A percentile compares a stretch with the other conserved stretches of the same genome.
These are phyloP conservation scores for Saccharomycopsis babjevae DNA, from an alignment of 805 yeast genomes.

Conservation along the genomic window DNA sequence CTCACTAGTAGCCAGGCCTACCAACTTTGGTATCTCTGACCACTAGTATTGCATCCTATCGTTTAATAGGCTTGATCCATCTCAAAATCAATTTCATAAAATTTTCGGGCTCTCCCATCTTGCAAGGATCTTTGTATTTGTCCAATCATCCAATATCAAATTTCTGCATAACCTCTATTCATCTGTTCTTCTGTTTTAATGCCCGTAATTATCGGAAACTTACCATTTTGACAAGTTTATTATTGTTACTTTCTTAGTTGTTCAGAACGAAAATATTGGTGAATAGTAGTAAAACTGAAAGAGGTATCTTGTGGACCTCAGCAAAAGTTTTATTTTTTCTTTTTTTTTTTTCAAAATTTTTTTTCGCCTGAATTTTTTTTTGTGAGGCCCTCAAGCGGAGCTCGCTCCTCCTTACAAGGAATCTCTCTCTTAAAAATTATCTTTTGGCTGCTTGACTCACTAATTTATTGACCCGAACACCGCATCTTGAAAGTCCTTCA, in stretches of 20 bases:
- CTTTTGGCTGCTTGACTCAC: not conserved
- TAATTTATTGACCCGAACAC: not conserved
- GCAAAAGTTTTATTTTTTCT: not conserved
- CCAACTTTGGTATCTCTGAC: too few relatives aligned
- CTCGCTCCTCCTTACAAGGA: not conserved
- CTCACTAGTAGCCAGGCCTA: not conserved
- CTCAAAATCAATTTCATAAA: too few relatives aligned
- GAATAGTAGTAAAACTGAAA: not conserved
- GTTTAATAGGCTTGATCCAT: too few relatives aligned
- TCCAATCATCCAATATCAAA: not conserved
- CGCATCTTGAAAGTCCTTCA: too few relatives aligned
- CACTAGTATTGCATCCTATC: too few relatives aligned
- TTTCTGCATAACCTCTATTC: not conserved
- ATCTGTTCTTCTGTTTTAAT: not conserved
- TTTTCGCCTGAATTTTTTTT: not conserved
- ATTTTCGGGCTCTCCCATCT: not conserved
- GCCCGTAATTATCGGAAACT: not conserved
- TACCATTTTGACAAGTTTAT: constrained; percentile 1
- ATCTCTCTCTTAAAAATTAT: not conserved
- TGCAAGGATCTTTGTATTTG: not conserved
- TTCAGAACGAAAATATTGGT: not conserved
- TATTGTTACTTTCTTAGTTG: constrained; percentile 1
- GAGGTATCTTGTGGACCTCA: not conserved
- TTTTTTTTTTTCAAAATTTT: not conserved
- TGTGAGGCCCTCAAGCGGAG: not conserved